A percentile compares a stretch with the other conserved stretches of the same genome.
Evolutionary conservation across 345 rosid species (phyloP).

Genomic region (Populus pruinosa): DNA sequence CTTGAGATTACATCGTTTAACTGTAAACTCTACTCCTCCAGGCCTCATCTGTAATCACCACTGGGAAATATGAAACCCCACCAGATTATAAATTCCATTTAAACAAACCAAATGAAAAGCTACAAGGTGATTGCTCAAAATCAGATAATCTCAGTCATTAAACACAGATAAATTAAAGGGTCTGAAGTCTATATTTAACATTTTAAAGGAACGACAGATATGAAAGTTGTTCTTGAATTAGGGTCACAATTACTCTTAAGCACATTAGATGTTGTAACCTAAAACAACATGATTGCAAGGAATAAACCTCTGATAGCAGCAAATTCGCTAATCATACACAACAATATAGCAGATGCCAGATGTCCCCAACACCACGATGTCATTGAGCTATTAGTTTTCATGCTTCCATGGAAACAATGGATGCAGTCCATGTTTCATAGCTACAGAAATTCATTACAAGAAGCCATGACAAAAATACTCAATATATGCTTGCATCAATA

Average conservation of each 20-base stretch:
- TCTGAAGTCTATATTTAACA: not conserved
- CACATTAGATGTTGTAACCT: not conserved
- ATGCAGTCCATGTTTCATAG: not conserved
- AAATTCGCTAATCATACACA: not conserved
- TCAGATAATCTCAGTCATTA: not conserved
- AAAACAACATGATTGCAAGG: not conserved
- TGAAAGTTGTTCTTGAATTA: not conserved
- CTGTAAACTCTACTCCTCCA: not conserved
- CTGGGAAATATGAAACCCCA: not conserved
- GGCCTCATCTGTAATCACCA: not conserved
- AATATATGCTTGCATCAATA: not conserved
- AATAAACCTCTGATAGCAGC: not conserved
- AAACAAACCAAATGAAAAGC: not conserved
- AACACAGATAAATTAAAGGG: not conserved
- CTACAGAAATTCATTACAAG: not conserved
- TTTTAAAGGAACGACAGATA: not conserved
- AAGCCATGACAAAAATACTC: not conserved
- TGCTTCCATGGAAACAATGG: not conserved
- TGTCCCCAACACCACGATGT: not conserved
- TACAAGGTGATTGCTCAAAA: not conserved
- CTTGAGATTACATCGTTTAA: not conserved
- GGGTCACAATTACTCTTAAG: not conserved
- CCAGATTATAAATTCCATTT: not conserved
- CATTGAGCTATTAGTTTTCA: not conserved
- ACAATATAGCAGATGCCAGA: not conserved